phyloP scores from a whole-genome alignment of 176 grass and related monocot genomes.

The Chrysopogon serrulatus region DNA sequence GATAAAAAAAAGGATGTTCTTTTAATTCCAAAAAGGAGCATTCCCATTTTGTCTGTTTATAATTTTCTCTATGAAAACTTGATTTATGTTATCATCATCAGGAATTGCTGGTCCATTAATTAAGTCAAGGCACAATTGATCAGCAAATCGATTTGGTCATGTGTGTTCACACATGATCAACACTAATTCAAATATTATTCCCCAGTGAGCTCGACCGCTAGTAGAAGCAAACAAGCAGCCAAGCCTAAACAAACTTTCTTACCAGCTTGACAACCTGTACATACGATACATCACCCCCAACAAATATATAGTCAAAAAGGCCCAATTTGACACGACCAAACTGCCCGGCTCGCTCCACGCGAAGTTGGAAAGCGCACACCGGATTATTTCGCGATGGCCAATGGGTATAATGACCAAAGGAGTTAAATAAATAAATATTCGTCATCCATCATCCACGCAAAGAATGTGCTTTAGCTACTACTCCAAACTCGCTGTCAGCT shows the following conservation, averaged over 20 bases:
- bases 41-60: background rate
- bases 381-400: background rate
- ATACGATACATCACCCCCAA: background rate
- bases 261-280: background rate
- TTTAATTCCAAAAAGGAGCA: no score
- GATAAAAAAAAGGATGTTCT: no score
- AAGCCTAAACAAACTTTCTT: background rate
- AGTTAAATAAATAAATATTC: background rate
- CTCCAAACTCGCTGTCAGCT: background rate
- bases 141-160: background rate
- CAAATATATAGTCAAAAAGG: constrained; percentile 17
- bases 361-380: background rate
- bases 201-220: background rate
- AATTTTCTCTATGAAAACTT: background rate
- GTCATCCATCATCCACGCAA: background rate
- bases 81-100: background rate
- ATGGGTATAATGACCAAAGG: no score
- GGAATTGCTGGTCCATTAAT: background rate
- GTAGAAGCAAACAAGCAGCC: background rate
- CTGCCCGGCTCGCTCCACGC: background rate
- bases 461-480: constrained; percentile 11
- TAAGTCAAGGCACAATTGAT: background rate
- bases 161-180: background rate
- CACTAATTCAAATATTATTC: background rate
- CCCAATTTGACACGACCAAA: background rate